Evolutionary conservation across 257 asterid species (phyloP).

Genomic region (Solanum etuberosum): DNA sequence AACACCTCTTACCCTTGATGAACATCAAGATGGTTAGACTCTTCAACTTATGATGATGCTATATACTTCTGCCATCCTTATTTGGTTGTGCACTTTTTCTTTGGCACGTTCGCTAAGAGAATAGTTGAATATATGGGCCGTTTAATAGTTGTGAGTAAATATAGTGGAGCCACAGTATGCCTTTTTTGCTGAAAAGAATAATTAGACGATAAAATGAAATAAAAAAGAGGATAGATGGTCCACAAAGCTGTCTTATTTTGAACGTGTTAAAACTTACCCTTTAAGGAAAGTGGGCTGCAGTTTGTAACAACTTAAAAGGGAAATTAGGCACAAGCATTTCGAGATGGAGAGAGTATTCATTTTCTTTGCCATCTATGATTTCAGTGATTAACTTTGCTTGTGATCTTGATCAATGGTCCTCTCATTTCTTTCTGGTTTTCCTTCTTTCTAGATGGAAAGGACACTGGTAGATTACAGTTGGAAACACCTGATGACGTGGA

Average conservation of each 20-base stretch:
- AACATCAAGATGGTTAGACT: slow-evolving; percentile 26
- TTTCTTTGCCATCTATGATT: background rate
- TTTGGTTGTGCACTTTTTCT: background rate
- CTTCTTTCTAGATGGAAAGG: slow-evolving; percentile 42
- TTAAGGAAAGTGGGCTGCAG: background rate
- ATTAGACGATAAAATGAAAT: background rate
- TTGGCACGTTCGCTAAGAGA: background rate
- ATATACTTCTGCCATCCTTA: background rate
- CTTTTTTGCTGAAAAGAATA: background rate
- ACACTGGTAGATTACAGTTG: slow-evolving; percentile 38
- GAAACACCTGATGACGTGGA: slow-evolving; percentile 91
- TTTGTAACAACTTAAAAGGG: background rate
- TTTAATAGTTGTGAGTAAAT: background rate
- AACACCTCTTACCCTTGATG: slow-evolving; percentile 45
- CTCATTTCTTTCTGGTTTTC: background rate
- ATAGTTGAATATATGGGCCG: background rate
- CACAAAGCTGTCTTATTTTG: background rate
- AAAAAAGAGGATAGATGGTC: background rate
- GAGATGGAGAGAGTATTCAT: background rate
- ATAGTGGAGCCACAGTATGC: background rate
- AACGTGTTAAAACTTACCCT: background rate
- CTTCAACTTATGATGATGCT: slow-evolving; percentile 10
- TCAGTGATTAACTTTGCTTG: slow-evolving; percentile 6
- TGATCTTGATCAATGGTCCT: background rate
- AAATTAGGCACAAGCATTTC: background rate